Evolutionary conservation across 1,284 basidiomycete genomes (phyloP).

Genomic region (Lignosus rhinocerotis): DNA sequence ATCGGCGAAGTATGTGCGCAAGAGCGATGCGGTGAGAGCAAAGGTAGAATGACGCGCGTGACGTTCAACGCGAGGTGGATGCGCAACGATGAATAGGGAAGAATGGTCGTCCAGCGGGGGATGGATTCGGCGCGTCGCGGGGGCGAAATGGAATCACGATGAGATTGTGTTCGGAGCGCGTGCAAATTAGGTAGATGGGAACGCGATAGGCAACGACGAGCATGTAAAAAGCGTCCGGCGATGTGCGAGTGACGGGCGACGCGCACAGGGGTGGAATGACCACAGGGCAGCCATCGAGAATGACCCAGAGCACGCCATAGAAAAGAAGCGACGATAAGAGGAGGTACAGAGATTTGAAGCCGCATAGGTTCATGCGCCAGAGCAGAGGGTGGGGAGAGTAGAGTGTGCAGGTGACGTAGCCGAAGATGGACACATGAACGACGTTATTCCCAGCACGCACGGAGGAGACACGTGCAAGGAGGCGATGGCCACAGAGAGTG

Average conservation of each 20-base stretch:
- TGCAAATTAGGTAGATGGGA: conserved; percentile 10
- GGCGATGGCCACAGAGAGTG: conserved; percentile 1
- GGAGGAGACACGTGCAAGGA: conserved; percentile 17
- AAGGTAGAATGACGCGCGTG: conserved; percentile 9
- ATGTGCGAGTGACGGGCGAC: conserved; percentile 17
- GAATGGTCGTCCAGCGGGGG: conserved; percentile 7
- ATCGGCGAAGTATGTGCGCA: conserved; percentile 16
- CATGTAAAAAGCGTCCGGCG: conserved; percentile 18
- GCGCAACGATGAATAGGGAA: conserved; percentile 5
- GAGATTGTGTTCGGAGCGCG: conserved; percentile 3
- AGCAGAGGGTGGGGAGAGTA: conserved; percentile 6
- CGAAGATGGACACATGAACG: conserved; percentile 21
- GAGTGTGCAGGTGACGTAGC: conserved; percentile 23
- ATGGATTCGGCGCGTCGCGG: conserved; percentile 8
- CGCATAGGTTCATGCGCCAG: conserved; percentile 1
- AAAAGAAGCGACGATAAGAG: conserved; percentile 17
- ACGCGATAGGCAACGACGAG: conserved; percentile 26
- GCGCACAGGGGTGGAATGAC: conserved; percentile 14
- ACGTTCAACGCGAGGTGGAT: conserved; percentile 9
- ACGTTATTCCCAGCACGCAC: conserved; percentile 17
- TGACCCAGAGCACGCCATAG: conserved; percentile 20
- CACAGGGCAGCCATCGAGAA: conserved; percentile 10
- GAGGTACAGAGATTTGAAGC: conserved; percentile 5
- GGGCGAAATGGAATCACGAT: conserved; percentile 1
- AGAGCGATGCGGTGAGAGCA: background rate